Evolutionary conservation across 164 flowering plant genomes (phyloP), one percentile per base, ranked within the genome.

Genomic region (Nymphaea colorata): DNA sequence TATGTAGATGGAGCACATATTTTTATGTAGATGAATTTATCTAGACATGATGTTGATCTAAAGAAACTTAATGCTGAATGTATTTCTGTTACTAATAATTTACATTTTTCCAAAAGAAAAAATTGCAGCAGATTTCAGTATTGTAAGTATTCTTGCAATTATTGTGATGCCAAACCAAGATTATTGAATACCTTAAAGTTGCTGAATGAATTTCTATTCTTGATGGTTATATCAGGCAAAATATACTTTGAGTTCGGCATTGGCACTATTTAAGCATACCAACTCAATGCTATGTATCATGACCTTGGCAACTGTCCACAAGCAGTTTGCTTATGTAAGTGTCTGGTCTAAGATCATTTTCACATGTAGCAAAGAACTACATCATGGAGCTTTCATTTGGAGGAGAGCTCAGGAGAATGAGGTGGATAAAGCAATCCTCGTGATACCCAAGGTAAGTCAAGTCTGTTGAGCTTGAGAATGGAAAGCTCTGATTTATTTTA

Each of bases 321-420:
- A 91, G 64, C 90, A 82, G 70, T 74, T 62, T 44, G 64, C 12
- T 64, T 94, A 84, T 77, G 65, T 84, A 45, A 79, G 87, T 45
- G 71, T 79, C 42, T 94, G 98, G 98, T 79, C 78, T 47, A 76
- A 80, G 76, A 82, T 94, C 72, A 42, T 84, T 69, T 81, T 79
- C 70, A 82, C 73, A 68, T 94, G 99, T 80, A 76, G 79, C 57
- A 78, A 79, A 76, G 98, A 91, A 83, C 75, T 94, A 79, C 81
- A 80, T 67, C 84, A 81, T 69, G 98, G 98, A 68, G 81, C 84
- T 43, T 69, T 43, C 10, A 84, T 90, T 70, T 94, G 90, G 96
- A 84, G 76, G 77, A 85, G 83, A 61, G 70, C 85, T 18, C 42
- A 80, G 16, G 71, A 83, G 64, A 77, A 80, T 51, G 8, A 51